phyloP scores from a whole-genome alignment of 495 filamentous ascomycete genomes.

The Penicillium psychrofluorescens region DNA sequence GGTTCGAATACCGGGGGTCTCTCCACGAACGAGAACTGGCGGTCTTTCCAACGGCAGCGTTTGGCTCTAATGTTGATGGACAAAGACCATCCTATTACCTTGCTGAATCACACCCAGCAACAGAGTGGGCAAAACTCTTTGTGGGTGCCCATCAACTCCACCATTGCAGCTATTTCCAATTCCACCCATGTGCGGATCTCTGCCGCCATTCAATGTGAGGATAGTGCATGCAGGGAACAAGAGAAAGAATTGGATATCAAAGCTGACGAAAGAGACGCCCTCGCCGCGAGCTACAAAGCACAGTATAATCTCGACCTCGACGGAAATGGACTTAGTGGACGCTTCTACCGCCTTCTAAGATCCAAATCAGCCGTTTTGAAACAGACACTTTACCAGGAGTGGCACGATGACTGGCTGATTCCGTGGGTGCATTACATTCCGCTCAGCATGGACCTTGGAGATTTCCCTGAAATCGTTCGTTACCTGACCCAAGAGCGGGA shows the following conservation, averaged over 20 bases:
- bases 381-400: conserved; percentile 44
- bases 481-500: conserved; percentile 29
- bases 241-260: neutral
- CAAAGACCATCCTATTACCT: too few species aligned
- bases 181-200: too few species aligned
- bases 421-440: conserved; percentile 53
- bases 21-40: too few species aligned
- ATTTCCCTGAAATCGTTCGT: conserved; percentile 35
- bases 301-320: conserved; percentile 42
- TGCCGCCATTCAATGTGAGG: too few species aligned
- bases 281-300: conserved; percentile 6
- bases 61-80: too few species aligned
- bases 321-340: conserved; percentile 46
- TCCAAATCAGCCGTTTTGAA: conserved; percentile 37
- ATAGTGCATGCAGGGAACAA: too few species aligned
- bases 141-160: too few species aligned
- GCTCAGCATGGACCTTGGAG: conserved; percentile 34
- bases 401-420: conserved; percentile 47
- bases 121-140: too few species aligned
- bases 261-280: neutral
- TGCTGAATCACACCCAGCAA: too few species aligned
- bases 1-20: too few species aligned
- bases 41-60: too few species aligned
- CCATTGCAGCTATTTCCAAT: too few species aligned
- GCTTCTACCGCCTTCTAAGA: conserved; percentile 42